phyloP scores from a whole-genome alignment of 2,329 filamentous ascomycete species.

The Penicillium sp. region DNA sequence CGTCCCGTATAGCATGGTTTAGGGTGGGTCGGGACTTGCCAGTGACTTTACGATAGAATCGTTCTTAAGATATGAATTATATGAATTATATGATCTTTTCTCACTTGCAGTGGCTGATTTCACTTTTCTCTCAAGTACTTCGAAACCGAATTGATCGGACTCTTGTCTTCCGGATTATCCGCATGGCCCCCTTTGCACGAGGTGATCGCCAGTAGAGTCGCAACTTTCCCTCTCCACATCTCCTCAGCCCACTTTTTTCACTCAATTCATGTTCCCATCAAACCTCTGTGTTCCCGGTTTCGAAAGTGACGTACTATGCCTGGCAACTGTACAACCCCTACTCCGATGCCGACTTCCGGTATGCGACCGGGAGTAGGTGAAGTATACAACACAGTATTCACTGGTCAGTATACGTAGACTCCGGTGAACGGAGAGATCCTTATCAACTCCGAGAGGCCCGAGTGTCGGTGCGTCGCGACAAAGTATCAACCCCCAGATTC shows the following conservation, averaged over 20 bases:
- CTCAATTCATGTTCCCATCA: background rate
- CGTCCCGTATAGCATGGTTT: constrained; percentile 15
- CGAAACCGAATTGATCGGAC: too few relatives aligned
- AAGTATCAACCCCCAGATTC: too few relatives aligned
- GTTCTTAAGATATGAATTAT: too few relatives aligned
- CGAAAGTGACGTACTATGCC: constrained; percentile 15
- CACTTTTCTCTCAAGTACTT: too few relatives aligned
- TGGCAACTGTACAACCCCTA: constrained; percentile 11
- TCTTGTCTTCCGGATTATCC: constrained; percentile 1
- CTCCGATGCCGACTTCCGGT: constrained; percentile 1
- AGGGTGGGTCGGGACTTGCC: constrained; percentile 10
- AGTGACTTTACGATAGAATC: constrained; percentile 8
- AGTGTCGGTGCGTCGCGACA: background rate
- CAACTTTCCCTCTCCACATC: background rate
- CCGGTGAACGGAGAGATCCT: background rate
- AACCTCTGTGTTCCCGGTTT: constrained; percentile 17
- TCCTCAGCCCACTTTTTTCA: constrained; percentile 5
- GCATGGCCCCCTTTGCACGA: constrained; percentile 2
- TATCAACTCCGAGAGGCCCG: constrained; percentile 2
- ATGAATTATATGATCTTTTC: too few relatives aligned
- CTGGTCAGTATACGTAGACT: too few relatives aligned
- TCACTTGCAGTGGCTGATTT: too few relatives aligned
- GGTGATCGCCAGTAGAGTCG: constrained; percentile 1
- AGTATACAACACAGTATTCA: too few relatives aligned
- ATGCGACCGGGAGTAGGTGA: constrained; percentile 3